Evolutionary conservation across 352 stramenopile genomes (phyloP).

Genomic region (Phytophthora fragariaefolia): DNA sequence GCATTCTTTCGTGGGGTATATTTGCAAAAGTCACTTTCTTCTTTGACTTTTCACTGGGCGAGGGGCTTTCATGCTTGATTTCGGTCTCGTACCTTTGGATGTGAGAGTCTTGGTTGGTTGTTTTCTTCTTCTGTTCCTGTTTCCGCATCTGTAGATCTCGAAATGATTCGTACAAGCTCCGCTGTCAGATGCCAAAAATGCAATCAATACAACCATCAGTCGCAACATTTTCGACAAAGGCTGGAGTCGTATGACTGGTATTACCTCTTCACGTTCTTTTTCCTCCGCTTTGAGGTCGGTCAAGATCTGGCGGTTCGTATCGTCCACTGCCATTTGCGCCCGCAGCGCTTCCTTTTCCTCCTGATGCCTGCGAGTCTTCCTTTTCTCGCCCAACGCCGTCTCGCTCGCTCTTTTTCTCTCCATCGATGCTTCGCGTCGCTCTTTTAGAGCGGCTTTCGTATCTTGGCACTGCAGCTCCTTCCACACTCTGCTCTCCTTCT

Average conservation of each 20-base stretch:
- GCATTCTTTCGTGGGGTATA: not conserved
- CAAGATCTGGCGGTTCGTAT: constrained; percentile 76
- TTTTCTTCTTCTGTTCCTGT: constrained; percentile 9
- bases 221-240: not conserved
- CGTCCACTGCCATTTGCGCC: constrained; percentile 84
- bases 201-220: not conserved
- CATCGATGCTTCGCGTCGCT: constrained; percentile 68
- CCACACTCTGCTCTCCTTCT: constrained; percentile 50
- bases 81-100: not conserved
- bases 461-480: constrained; percentile 45
- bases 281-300: constrained; percentile 78
- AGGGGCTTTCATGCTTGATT: not conserved
- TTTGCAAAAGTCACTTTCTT: constrained; percentile 56
- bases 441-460: constrained; percentile 43
- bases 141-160: constrained; percentile 43
- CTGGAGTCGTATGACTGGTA: not conserved
- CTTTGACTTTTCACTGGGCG: constrained; percentile 17
- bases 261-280: constrained; percentile 79
- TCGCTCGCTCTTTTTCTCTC: constrained; percentile 58
- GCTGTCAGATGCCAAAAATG: constrained; percentile 24
- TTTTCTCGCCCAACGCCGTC: constrained; percentile 45
- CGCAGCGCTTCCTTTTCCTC: constrained; percentile 81
- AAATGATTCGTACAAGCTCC: constrained; percentile 82
- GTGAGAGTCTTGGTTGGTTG: constrained; percentile 13
- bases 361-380: constrained; percentile 59